These are phyloP conservation scores for Gastrolobium villosum DNA, from an alignment of 306 rosid genomes.

Conservation along the genomic window DNA sequence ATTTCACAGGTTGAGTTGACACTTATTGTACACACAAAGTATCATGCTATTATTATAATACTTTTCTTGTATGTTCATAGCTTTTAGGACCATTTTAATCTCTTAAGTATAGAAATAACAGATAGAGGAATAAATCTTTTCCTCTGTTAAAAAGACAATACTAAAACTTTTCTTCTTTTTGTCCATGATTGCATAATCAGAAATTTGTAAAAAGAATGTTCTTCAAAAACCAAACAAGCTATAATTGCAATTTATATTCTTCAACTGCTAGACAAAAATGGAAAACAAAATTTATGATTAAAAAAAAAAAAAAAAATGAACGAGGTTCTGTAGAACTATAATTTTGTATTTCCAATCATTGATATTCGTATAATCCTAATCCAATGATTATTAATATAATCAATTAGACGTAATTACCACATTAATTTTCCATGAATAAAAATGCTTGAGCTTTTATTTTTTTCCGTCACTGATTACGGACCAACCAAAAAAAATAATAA, in stretches of 20 bases:
- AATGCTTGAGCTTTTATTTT: background rate
- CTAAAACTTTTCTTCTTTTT: background rate
- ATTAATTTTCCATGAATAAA: background rate
- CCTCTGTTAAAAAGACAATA: background rate
- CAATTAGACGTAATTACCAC: background rate
- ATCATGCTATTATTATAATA: background rate
- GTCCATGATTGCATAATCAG: background rate
- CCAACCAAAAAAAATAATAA: background rate
- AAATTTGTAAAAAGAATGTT: background rate
- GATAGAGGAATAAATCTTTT: background rate
- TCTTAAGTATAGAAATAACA: background rate
- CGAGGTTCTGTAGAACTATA: background rate
- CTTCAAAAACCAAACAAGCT: background rate
- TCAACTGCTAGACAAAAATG: conserved; percentile 3
- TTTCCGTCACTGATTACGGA: background rate
- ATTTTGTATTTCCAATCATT: background rate
- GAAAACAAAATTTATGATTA: background rate
- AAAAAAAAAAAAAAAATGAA: background rate
- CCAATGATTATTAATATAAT: background rate
- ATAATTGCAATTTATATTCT: conserved; percentile 9
- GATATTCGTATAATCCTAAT: background rate
- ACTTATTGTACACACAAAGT: background rate
- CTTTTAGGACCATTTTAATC: background rate
- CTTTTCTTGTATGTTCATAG: background rate
- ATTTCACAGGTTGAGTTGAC: background rate